Evolutionary conservation across 768 basidiomycete genomes (phyloP), one percentile per base, ranked within the genome.

Genomic region (Cyathus striatus): DNA sequence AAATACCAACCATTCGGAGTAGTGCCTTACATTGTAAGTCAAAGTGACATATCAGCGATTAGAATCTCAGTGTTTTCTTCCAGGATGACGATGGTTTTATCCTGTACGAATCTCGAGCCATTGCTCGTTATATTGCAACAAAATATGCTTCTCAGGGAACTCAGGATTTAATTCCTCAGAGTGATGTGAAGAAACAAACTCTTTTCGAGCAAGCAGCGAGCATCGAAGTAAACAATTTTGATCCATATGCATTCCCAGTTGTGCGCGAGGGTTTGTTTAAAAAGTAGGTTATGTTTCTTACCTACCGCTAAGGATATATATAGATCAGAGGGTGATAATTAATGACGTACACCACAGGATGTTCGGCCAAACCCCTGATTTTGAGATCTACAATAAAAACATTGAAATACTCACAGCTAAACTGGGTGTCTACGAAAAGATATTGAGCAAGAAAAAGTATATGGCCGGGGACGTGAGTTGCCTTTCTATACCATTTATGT

Each of bases 1-100:
- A 52, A 59, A 23, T 60, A 67, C 38, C 82, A 89, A 49, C 86
- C 86, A 0, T 85, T 83, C 50, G 79, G 79, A n/a, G 74, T 78
- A 49, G 65, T 82, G 21, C 81, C 82, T 2, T 76, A 71, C 55
- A 67, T 83, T 43, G 75, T 72, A n/a, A n/a, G n/a, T n/a, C n/a
- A n/a, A n/a, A n/a, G n/a, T n/a, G n/a, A 44, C 26, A 66, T 69
- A 77, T 18, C 78, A 75, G 52, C 0, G 49, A 0, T 45, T 66
- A 2, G 62, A 33, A 23, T n/a, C n/a, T 16, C 3, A 27, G 17
- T 3, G 18, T 4, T 32, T 23, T 22, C 23, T 23, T 5, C 26
- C 34, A 76, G 72, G 66, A 79, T 40, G 81, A 84, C 21, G 80
- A 79, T 27, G 83, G 80, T 3, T 76, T 85, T 56, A 60, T 73